phyloP scores from a whole-genome alignment of 1,284 basidiomycete genomes.

The Trichosporon faecale region DNA sequence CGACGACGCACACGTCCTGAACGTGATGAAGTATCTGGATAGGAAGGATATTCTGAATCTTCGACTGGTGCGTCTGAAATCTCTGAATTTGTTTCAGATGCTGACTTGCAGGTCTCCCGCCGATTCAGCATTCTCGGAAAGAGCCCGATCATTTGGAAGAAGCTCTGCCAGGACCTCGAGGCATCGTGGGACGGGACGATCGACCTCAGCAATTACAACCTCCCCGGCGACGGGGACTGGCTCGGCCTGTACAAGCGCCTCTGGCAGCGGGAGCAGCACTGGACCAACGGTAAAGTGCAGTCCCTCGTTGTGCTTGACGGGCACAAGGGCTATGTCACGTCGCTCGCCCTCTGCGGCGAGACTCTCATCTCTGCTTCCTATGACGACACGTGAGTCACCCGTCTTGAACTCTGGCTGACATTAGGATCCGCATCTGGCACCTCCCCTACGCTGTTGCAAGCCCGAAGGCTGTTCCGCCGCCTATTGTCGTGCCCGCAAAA shows the following conservation, averaged over 20 bases:
- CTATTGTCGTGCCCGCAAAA: constrained; percentile 58
- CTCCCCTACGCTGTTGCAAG: constrained; percentile 61
- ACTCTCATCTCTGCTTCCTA: constrained; percentile 79
- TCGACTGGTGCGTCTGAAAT: constrained; percentile 51
- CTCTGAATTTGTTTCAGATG: not conserved
- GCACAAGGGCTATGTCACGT: constrained; percentile 84
- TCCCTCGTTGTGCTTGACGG: constrained; percentile 71
- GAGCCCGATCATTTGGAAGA: constrained; percentile 69
- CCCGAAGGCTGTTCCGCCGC: constrained; percentile 19
- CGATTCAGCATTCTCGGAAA: constrained; percentile 69
- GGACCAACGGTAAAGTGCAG: constrained; percentile 64
- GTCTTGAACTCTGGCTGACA: not conserved
- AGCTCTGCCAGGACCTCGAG: constrained; percentile 34
- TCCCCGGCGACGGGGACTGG: constrained; percentile 68
- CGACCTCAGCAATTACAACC: constrained; percentile 21
- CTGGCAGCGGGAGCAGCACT: constrained; percentile 82
- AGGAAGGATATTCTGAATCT: constrained; percentile 63
- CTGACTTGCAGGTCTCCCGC: constrained; percentile 62
- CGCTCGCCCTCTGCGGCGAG: constrained; percentile 66
- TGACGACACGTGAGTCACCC: constrained; percentile 62
- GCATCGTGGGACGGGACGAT: constrained; percentile 30
- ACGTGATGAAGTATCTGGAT: constrained; percentile 64
- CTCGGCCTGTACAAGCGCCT: constrained; percentile 75
- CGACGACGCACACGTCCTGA: constrained; percentile 63
- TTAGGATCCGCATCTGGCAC: constrained; percentile 81